Base-by-base conservation (phyloP, 768 basidiomycete species). In the Hysterangium stoloniferum region DNA sequence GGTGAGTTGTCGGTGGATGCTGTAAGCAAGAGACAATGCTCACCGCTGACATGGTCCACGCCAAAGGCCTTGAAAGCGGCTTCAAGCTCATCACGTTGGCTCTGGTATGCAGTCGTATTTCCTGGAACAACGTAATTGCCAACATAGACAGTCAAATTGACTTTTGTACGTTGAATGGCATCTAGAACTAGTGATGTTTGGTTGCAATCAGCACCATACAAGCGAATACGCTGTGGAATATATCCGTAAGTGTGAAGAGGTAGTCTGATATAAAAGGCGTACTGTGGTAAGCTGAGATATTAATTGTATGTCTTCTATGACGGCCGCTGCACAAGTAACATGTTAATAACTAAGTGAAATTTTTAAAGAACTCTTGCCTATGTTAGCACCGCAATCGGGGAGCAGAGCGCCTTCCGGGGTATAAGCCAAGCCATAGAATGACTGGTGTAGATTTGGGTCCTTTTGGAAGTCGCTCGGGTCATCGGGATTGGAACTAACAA, bases 181-280 rank as follows among this genome's bases (percentile, higher is more conserved):
- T 93, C 86, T 27, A 98, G 76, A 43, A 89, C 83, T 19, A 88
- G 71, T 0, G 82, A 82, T 3, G 82, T 78, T 63, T 86, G 83
- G 62, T 91, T 90, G 63, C 87, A 91, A 65, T 91, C 87, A 31
- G 88, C 80, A 34, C 91, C 91, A 62, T 94, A 95, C 32, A 93
- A 71, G 59, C 87, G 86, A 54, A 91, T 69, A 45, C 79, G 80
- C 79, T 70, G 20, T 19, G 15, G 12, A 35, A 32, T 11, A 43
- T 8, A 49, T 55, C 20, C 57, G 32, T 24, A 2, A 41, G 17
- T 43, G 49, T 24, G 24, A 17, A 28, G 34, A 32, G n/a, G 20
- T 22, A 17, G 25, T 29, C 4, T 34, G 24, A 31, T 12, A 22
- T 11, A n/a, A 24, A 4, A n/a, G 24, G 59, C 64, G 28, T 46